Percentiles rank a stretch among this genome's conserved stretches.
phyloP scores from a whole-genome alignment of 2,329 filamentous ascomycete species.

The Phialocephala subalpina region DNA sequence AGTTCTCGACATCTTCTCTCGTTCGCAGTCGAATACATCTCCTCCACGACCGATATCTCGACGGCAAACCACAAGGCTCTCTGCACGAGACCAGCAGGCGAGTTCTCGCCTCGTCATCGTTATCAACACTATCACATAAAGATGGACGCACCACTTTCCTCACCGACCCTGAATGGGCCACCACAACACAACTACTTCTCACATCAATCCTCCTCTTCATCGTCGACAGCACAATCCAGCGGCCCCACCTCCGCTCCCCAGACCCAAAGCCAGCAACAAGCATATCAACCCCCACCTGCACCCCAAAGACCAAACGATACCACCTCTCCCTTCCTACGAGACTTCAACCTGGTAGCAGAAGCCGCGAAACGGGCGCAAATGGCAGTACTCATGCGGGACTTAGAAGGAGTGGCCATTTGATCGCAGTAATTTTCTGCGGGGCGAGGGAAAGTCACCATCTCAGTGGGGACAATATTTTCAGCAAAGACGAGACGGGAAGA shows the following conservation, averaged over 20 bases:
- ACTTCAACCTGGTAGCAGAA: constrained; percentile 88
- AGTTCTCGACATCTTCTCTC: not conserved
- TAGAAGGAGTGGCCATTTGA: constrained; percentile 61
- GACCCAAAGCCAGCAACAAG: constrained; percentile 22
- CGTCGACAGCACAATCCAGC: constrained; percentile 30
- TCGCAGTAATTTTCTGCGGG: not conserved
- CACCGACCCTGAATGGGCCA: constrained; percentile 37
- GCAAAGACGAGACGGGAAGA: not conserved
- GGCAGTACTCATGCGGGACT: constrained; percentile 85
- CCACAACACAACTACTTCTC: constrained; percentile 37
- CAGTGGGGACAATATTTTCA: not conserved
- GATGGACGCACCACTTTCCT: constrained; percentile 49
- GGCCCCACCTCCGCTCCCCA: constrained; percentile 34
- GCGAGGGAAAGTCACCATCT: not conserved
- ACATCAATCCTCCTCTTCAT: constrained; percentile 35
- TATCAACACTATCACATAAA: constrained; percentile 32
- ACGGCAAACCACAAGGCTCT: constrained; percentile 1
- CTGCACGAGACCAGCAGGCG: constrained; percentile 44
- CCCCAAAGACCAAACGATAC: constrained; percentile 54
- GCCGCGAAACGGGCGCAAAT: constrained; percentile 93
- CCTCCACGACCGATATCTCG: constrained; percentile 15
- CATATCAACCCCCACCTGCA: constrained; percentile 29
- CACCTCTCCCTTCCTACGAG: constrained; percentile 72
- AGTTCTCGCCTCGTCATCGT: not conserved
- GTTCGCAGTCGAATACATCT: not conserved